Percentiles rank a stretch among this genome's conserved stretches.
Conservation (phyloP, 2,329 filamentous ascomycete species). For the Aspergillus sp. region DNA sequence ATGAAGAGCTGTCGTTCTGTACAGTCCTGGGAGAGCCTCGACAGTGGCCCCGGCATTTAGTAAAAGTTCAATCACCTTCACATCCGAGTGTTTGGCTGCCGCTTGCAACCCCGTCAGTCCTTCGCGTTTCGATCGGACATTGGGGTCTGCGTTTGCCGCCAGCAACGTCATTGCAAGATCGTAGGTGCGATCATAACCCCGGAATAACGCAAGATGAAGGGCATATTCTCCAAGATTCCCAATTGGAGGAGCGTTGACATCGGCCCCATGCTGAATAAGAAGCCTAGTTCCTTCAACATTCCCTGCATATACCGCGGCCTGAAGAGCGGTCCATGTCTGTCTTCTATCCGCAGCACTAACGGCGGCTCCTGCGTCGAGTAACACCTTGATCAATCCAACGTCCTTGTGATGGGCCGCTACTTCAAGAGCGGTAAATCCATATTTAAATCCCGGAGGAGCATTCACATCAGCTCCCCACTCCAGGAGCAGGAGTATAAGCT, state of each 20-base stretch:
- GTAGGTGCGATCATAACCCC: no score
- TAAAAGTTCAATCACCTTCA: no score
- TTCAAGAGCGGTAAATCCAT: slow-evolving; percentile 8
- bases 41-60: no score
- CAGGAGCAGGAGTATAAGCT: slow-evolving; percentile 14
- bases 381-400: slow-evolving; percentile 8
- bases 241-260: slow-evolving; percentile 13
- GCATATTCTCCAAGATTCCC: no score
- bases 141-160: no score
- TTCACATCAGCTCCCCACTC: slow-evolving; percentile 17
- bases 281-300: slow-evolving; percentile 6
- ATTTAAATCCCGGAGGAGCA: slow-evolving; percentile 5
- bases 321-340: slow-evolving; percentile 10
- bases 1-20: no score
- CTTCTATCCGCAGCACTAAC: slow-evolving; percentile 13
- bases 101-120: no score
- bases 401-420: slow-evolving; percentile 5
- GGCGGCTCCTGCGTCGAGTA: slow-evolving; percentile 15
- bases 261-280: slow-evolving; percentile 10
- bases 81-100: no score
- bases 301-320: slow-evolving; percentile 6
- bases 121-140: no score
- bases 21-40: no score
- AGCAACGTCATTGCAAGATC: no score
- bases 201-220: no score